These are phyloP conservation scores for Pichia phayaonensis DNA, from an alignment of 805 yeast genomes.

Conservation along the genomic window DNA sequence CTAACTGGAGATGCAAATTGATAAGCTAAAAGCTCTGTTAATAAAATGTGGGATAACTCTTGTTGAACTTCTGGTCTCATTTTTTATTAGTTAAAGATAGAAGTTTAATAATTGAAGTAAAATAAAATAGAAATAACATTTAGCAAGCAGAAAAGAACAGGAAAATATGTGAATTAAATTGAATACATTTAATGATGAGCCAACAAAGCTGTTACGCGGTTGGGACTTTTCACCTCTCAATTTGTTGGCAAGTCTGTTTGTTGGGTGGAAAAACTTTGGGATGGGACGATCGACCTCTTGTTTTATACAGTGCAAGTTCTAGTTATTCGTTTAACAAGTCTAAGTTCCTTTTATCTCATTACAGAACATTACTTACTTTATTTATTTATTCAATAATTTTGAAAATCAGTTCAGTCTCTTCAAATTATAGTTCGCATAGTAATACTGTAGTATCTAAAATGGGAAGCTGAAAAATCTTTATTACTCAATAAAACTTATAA, in stretches of 20 bases:
- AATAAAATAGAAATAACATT: not conserved
- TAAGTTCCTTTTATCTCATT: no score
- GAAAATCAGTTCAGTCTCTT: no score
- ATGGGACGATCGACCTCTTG: no score
- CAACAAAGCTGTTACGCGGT: not conserved
- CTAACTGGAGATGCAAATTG: conserved; percentile 99
- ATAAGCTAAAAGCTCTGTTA: conserved; percentile 94
- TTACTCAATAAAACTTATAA: no score
- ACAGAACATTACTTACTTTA: no score
- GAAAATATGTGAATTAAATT: no score
- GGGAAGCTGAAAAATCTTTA: no score
- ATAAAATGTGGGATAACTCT: conserved; percentile 88
- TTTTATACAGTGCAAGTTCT: no score
- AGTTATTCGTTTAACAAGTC: no score
- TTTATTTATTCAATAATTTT: no score
- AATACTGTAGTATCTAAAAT: no score
- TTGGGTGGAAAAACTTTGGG: not conserved
- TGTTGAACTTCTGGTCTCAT: conserved; percentile 96
- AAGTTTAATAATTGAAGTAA: not conserved
- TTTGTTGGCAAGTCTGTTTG: not conserved
- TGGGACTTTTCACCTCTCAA: not conserved
- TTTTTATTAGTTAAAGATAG: not conserved
- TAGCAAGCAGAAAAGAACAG: not conserved
- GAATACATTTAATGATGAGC: not conserved
- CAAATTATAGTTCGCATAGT: no score